Evolutionary conservation across 2,329 filamentous ascomycete species (phyloP), one percentile per base, ranked within the genome.

Genomic region (Cladophialophora psammophila): DNA sequence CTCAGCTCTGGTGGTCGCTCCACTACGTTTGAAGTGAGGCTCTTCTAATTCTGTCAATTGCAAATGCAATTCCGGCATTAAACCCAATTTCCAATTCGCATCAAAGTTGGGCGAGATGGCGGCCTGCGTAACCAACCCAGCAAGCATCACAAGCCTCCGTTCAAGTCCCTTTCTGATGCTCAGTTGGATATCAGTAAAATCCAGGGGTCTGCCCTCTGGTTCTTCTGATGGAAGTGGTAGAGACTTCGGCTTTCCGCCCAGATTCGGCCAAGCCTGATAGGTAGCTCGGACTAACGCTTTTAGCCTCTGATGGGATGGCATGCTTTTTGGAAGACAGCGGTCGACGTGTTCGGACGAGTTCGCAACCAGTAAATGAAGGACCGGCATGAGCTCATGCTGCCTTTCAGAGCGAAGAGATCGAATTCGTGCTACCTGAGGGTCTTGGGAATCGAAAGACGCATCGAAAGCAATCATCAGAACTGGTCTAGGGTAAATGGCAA

Each of bases 311-410:
- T 65, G 66, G 18, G 67, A 68, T 3, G 71, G 69, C 62, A 74
- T 64, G 20, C 62, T 64, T 32, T 67, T 68, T 4, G 81, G 79
- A 35, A 82, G 75, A 67, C 80, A 83, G 50, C 76, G 76, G 60
- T 79, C 77, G 42, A 83, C 78, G 69, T 83, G 81, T 65, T 83
- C 81, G 45, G 78, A 78, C 1, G 80, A 79, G 67, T 83, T 83
- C n/a, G 80, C 75, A 20, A 83, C 74, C 35, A 83, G 69, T 6
- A 83, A 73, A 63, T 80, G 79, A 53, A 83, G 75, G 48, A 82
- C 78, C 2, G 81, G 81, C 26, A 82, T 72, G 52, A 80, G 73
- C 45, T 71, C 72, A 15, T 53, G 42, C 10, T 48, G 26, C 74
- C 76, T 61, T 76, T 74, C 3, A 72, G 76, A 66, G 75, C 76